Evolutionary conservation across 1,284 basidiomycete species (phyloP).

Genomic region (Chondrostereum purpureum): DNA sequence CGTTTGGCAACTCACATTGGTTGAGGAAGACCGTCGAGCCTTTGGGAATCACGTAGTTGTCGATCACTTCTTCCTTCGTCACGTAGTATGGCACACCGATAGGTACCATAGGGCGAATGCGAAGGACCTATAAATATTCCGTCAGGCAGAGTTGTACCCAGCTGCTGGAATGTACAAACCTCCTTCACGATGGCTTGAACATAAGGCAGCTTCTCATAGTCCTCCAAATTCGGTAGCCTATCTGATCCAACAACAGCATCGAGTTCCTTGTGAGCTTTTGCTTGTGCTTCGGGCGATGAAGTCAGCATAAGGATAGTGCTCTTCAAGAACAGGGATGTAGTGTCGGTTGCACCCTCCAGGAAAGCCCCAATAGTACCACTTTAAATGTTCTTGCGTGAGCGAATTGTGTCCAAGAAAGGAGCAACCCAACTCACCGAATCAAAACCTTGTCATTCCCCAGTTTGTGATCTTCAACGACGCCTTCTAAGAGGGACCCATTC

Average conservation of each 20-base stretch:
- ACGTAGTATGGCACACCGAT: not conserved
- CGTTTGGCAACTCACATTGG: conserved; percentile 8
- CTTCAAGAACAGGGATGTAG: conserved; percentile 12
- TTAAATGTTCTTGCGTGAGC: not conserved
- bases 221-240: conserved; percentile 9
- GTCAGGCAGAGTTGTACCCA: conserved; percentile 17
- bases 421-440: conserved; percentile 6
- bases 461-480: conserved; percentile 9
- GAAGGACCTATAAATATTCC: not conserved
- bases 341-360: conserved; percentile 13
- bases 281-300: conserved; percentile 18
- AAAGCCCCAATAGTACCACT: conserved; percentile 8
- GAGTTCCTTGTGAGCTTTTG: conserved; percentile 20
- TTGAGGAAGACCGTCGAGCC: conserved; percentile 16
- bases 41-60: conserved; percentile 15
- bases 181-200: conserved; percentile 12
- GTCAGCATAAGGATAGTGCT: conserved; percentile 9
- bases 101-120: not conserved
- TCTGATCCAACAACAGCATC: conserved; percentile 16
- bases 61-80: conserved; percentile 7
- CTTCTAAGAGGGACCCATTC: conserved; percentile 12
- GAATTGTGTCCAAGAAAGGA: not conserved
- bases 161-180: conserved; percentile 5
- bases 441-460: conserved; percentile 8
- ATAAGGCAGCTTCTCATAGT: conserved; percentile 11